Percentiles rank a stretch among this genome's conserved stretches.
phyloP scores from a whole-genome alignment of 1,284 basidiomycete species.

The Fereydounia khargensis region DNA sequence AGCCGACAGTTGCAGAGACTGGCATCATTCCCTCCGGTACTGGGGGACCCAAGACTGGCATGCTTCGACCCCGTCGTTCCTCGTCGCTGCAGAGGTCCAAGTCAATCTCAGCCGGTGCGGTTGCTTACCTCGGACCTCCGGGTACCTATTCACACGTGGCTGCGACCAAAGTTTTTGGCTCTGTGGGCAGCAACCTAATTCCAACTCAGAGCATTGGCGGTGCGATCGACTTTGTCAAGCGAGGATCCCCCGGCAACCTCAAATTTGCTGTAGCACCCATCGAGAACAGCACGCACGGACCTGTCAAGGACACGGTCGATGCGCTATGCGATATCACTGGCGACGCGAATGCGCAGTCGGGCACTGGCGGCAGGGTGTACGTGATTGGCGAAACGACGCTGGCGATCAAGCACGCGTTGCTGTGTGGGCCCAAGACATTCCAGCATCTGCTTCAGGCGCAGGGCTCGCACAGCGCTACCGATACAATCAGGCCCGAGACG shows the following conservation, averaged over 20 bases:
- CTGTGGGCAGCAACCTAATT: constrained; percentile 20
- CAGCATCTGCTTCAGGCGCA: constrained; percentile 26
- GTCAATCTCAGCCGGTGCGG: constrained; percentile 27
- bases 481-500: constrained; percentile 22
- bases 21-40: constrained; percentile 29
- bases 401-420: constrained; percentile 24
- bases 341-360: constrained; percentile 1
- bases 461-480: constrained; percentile 16
- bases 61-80: constrained; percentile 22
- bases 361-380: constrained; percentile 5
- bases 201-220: constrained; percentile 33
- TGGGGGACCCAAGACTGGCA: constrained; percentile 39
- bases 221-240: constrained; percentile 35
- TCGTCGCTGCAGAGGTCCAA: constrained; percentile 25
- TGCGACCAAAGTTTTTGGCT: constrained; percentile 29
- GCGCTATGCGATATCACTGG: constrained; percentile 24
- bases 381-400: constrained; percentile 28
- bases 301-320: constrained; percentile 27
- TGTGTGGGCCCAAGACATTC: constrained; percentile 32
- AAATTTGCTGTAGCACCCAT: constrained; percentile 32
- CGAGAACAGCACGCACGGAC: constrained; percentile 34
- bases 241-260: constrained; percentile 27
- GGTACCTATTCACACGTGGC: constrained; percentile 35
- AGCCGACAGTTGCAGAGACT: constrained; percentile 37
- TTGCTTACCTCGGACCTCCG: constrained; percentile 30